Evolutionary conservation across 371 early-diverging fungal species (phyloP).

Genomic region (Cokeromyces recurvatus): DNA sequence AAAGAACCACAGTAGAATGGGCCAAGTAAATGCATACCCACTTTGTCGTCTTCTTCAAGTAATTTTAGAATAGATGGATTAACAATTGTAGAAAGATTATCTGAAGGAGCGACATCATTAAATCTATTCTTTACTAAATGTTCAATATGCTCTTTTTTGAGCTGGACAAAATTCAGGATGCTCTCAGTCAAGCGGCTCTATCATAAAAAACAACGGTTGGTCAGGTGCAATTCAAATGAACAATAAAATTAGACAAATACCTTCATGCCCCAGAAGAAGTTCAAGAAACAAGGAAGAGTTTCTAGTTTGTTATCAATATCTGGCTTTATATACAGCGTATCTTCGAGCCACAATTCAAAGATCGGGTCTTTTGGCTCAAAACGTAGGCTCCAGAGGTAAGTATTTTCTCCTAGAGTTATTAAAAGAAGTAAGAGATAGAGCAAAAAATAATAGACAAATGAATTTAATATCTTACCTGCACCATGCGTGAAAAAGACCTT

Average conservation of each 20-base stretch:
- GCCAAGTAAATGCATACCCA: conserved; percentile 7
- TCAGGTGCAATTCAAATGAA: conserved; percentile 11
- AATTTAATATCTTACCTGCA: conserved; percentile 8
- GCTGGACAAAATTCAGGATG: conserved; percentile 4
- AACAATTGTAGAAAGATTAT: conserved; percentile 7
- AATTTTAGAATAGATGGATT: conserved; percentile 11
- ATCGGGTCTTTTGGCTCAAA: conserved; percentile 8
- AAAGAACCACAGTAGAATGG: conserved; percentile 9
- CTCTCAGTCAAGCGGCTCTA: conserved; percentile 9
- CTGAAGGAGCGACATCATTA: background rate
- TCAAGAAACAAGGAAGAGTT: conserved; percentile 6
- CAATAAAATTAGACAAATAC: conserved; percentile 13
- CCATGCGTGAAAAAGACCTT: conserved; percentile 11
- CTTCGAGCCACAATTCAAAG: conserved; percentile 16
- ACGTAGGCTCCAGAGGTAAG: conserved; percentile 11
- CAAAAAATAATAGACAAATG: conserved; percentile 5
- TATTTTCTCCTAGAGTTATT: conserved; percentile 7
- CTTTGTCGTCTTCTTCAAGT: conserved; percentile 11
- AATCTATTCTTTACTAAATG: conserved; percentile 6
- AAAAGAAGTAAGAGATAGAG: conserved; percentile 6
- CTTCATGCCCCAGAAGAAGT: conserved; percentile 16
- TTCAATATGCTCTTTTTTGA: conserved; percentile 11
- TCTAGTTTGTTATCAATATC: conserved; percentile 10
- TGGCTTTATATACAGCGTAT: conserved; percentile 10
- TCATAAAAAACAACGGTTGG: conserved; percentile 15